Percentiles rank a stretch among this genome's conserved stretches.
phyloP scores from a whole-genome alignment of 83 land plant species.

The Larix sibirica region DNA sequence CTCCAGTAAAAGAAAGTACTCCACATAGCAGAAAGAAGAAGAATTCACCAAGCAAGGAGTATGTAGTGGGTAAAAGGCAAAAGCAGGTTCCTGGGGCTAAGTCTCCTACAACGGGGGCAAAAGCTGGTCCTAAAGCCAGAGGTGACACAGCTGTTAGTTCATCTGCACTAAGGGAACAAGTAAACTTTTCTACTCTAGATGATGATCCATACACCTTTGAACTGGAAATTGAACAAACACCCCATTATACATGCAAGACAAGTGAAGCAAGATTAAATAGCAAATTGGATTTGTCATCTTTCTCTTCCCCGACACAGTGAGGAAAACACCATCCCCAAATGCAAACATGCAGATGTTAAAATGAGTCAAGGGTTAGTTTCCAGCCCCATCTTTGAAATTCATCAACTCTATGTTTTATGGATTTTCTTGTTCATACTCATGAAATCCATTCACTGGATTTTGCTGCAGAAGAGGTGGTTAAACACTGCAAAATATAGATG shows the following conservation, averaged over 20 bases:
- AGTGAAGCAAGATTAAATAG: neutral
- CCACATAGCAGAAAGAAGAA: slow-evolving; percentile 3
- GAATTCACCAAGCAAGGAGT: neutral
- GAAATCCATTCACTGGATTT: neutral
- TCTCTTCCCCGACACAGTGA: neutral
- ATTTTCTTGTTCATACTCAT: neutral
- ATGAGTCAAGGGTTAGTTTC: neutral
- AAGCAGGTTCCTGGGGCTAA: neutral
- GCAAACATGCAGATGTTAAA: neutral
- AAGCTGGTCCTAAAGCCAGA: neutral
- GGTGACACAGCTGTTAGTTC: neutral
- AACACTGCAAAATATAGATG: neutral
- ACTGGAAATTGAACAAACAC: neutral
- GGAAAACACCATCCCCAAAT: neutral
- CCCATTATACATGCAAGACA: neutral
- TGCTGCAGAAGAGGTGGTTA: neutral
- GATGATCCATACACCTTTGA: neutral
- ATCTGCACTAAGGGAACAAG: neutral
- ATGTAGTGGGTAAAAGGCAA: neutral
- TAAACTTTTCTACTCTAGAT: neutral
- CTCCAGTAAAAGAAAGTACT: neutral
- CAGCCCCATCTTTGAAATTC: neutral
- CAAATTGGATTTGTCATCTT: neutral
- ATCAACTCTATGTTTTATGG: neutral
- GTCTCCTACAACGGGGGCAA: neutral